Percentiles rank a stretch among this genome's conserved stretches.
Conservation (phyloP, 116 monocot species). For the Iris pallida region DNA sequence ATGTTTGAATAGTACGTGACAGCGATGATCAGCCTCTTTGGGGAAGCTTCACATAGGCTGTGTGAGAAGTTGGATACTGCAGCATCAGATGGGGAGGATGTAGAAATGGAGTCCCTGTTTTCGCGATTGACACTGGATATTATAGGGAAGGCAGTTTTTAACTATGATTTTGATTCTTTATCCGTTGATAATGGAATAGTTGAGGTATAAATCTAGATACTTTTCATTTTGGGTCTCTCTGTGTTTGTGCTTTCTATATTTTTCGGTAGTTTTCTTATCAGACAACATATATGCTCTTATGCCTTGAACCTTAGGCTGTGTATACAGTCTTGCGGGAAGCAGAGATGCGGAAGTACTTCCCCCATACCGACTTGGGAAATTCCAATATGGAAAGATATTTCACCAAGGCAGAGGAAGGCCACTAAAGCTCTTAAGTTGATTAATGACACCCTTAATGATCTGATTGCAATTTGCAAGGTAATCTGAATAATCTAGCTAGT, state of each 20-base stretch:
- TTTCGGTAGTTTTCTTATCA: not conserved
- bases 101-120: constrained; percentile 96
- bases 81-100: constrained; percentile 71
- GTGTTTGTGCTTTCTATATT: not conserved
- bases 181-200: constrained; percentile 80
- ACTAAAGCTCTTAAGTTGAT: constrained; percentile 70
- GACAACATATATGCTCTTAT: not conserved
- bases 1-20: constrained; percentile 63
- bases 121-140: constrained; percentile 86
- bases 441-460: constrained; percentile 63
- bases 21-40: constrained; percentile 77
- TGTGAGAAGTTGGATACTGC: constrained; percentile 82
- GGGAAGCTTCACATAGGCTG: constrained; percentile 65
- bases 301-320: constrained; percentile 50
- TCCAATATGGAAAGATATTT: constrained; percentile 97
- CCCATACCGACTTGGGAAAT: constrained; percentile 94
- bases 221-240: too few species aligned
- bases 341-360: constrained; percentile 72
- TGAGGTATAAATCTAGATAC: constrained; percentile 39
- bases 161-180: constrained; percentile 97
- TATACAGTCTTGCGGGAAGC: constrained; percentile 79
- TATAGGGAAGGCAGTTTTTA: constrained; percentile 95
- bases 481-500: not conserved
- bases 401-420: constrained; percentile 83
- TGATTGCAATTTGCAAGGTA: constrained; percentile 93